A percentile compares a stretch with the other conserved stretches of the same genome.
Conservation (phyloP, 1,284 basidiomycete species). For the Sanghuangporus baumii region DNA sequence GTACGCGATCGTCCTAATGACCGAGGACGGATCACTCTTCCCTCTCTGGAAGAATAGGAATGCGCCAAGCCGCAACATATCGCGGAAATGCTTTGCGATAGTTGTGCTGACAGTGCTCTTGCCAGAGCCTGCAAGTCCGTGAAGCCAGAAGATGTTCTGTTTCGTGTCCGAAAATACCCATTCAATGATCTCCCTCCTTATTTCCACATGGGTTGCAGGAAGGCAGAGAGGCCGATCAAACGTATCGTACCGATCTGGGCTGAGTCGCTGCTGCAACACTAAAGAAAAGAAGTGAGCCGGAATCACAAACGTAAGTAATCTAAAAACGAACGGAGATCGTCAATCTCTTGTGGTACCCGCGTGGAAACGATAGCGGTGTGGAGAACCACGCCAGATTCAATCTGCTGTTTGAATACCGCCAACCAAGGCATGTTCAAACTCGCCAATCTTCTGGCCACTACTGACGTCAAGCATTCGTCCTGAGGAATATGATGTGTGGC, state of each 20-base stretch:
- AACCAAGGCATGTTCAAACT: background rate
- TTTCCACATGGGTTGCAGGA: background rate
- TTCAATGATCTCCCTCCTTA: background rate
- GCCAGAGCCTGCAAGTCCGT: slow-evolving; percentile 16
- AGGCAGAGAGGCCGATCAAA: background rate
- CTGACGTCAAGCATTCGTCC: background rate
- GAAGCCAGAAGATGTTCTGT: background rate
- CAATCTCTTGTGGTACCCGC: background rate
- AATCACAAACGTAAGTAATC: background rate
- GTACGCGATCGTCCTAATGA: background rate
- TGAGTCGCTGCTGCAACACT: background rate
- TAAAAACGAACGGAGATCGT: background rate
- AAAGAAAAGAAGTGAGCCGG: background rate
- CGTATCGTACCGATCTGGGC: background rate
- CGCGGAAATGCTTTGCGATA: slow-evolving; percentile 18
- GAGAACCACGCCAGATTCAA: background rate
- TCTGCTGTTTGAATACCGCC: background rate
- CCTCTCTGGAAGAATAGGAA: slow-evolving; percentile 26
- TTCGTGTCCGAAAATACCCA: background rate
- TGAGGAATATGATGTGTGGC: background rate
- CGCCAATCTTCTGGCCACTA: background rate
- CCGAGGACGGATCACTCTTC: background rate
- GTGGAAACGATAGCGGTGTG: background rate
- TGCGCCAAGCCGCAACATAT: slow-evolving; percentile 21
- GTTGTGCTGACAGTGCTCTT: slow-evolving; percentile 24